These are phyloP conservation scores for Francoa sonchifolia DNA, from an alignment of 441 rosid species.

Conservation along the genomic window DNA sequence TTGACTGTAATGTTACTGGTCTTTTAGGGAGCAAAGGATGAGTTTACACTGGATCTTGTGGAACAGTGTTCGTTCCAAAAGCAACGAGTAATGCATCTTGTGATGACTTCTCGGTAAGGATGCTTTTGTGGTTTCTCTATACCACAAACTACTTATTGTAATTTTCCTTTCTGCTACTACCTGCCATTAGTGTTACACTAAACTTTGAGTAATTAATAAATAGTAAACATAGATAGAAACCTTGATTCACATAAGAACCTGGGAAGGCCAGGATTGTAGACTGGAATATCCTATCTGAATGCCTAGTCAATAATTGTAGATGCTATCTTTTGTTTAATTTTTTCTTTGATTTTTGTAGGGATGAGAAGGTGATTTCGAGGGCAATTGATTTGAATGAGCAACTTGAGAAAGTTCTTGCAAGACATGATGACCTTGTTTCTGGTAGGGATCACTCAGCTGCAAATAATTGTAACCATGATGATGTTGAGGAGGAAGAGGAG, in stretches of 20 bases:
- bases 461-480: slow-evolving; percentile 31
- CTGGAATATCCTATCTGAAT: too few relatives aligned
- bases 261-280: too few relatives aligned
- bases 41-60: slow-evolving; percentile 95
- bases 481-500: slow-evolving; percentile 69
- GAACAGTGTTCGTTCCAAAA: slow-evolving; percentile 99
- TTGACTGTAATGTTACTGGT: slow-evolving; percentile 3
- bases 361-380: slow-evolving; percentile 70
- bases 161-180: too few relatives aligned
- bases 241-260: too few relatives aligned
- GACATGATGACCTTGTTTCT: slow-evolving; percentile 65
- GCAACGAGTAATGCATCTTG: slow-evolving; percentile 88
- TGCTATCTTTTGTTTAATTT: slow-evolving; percentile 10
- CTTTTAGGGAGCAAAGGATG: slow-evolving; percentile 69
- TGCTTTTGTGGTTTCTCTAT: slow-evolving; percentile 1
- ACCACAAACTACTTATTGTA: not conserved
- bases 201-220: too few relatives aligned
- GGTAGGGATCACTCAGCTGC: slow-evolving; percentile 30
- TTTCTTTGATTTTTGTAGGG: slow-evolving; percentile 31
- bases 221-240: too few relatives aligned
- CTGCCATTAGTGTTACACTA: too few relatives aligned
- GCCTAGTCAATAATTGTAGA: too few relatives aligned
- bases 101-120: slow-evolving; percentile 74
- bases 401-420: slow-evolving; percentile 66
- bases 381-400: slow-evolving; percentile 88